Base-by-base conservation (phyloP, 129 eudicot species). In the Chrysanthemum lavandulifolium region DNA sequence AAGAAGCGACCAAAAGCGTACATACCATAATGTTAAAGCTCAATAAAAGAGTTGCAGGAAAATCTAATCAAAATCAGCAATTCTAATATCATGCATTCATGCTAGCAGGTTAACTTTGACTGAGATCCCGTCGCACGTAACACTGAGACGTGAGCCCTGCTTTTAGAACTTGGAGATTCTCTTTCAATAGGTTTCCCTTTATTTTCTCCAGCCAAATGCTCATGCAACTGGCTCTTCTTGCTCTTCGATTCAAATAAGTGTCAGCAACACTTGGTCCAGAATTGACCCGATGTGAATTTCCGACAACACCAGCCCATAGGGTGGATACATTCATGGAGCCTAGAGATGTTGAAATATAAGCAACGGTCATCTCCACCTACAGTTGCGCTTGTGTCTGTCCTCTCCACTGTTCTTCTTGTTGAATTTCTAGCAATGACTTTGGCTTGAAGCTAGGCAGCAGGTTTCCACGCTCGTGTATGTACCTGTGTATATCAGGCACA, bases 401-500 rank as follows among this genome's bases (percentile, higher is more conserved):
- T 80, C 86, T 83, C 64, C 85, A 70, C 83, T 88, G 96, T 76
- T 90, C 96, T 82, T 94, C 99, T 79, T 90, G 88, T 58, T 94
- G 99, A 72, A 94, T 94, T 76, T 94, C 99, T 65, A 86, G 54
- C 3, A 94, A 79, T 21, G 97, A 90, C 76, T 87, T 90, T 1
- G 99, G 97, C 82, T 90, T 94, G 68, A 94, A 84, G 68, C 89
- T 88, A 53, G 90, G 94, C 23, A n/a, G 99, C 91, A 58, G 91
- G 97, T 74, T 94, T 94, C 99, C 99, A 94, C 10, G 91, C 96
- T 52, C 89, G 84, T 31, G 87, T 61, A 60, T 78, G 65, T 65
- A 61, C 80, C 71, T 76, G 91, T 29, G 73, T 36, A 73, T 68
- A 63, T 13, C 68, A 63, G 50, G 15, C 27, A 5, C 13, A 14